These are phyloP conservation scores for Gardenia jasminoides DNA, from an alignment of 257 asterid genomes.

Conservation along the genomic window DNA sequence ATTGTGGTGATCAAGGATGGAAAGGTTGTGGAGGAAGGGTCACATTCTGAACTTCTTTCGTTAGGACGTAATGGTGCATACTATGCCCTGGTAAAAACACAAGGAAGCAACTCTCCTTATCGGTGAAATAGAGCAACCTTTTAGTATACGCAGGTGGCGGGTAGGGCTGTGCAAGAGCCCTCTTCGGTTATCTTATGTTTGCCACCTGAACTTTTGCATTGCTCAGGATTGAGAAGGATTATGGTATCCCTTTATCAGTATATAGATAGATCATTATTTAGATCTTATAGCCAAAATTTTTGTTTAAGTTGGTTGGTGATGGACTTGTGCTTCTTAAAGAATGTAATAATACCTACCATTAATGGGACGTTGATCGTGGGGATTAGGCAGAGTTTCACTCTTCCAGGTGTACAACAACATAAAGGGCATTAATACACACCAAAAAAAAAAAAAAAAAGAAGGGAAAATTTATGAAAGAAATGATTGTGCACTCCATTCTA, in stretches of 20 bases:
- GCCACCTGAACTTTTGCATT: background rate
- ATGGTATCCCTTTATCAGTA: background rate
- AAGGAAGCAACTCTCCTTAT: slow-evolving; percentile 45
- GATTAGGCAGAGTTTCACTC: background rate
- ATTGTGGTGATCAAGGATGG: slow-evolving; percentile 77
- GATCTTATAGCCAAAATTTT: background rate
- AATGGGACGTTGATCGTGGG: background rate
- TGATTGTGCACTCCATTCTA: no score
- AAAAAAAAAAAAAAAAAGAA: no score
- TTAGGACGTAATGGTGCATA: slow-evolving; percentile 56
- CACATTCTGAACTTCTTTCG: slow-evolving; percentile 63
- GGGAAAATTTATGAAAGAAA: no score
- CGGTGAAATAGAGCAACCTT: slow-evolving; percentile 19
- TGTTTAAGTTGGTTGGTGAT: background rate
- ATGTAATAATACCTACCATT: background rate
- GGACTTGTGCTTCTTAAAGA: background rate
- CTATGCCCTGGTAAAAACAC: slow-evolving; percentile 52
- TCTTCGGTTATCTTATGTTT: background rate
- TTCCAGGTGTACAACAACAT: background rate
- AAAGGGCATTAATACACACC: no score
- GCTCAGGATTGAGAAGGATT: background rate
- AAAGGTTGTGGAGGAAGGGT: slow-evolving; percentile 65
- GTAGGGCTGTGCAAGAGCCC: background rate
- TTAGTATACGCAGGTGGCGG: background rate
- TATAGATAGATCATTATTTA: slow-evolving; percentile 3